Conservation (phyloP, 2,329 filamentous ascomycete species). For the Monosporascus sp. region DNA sequence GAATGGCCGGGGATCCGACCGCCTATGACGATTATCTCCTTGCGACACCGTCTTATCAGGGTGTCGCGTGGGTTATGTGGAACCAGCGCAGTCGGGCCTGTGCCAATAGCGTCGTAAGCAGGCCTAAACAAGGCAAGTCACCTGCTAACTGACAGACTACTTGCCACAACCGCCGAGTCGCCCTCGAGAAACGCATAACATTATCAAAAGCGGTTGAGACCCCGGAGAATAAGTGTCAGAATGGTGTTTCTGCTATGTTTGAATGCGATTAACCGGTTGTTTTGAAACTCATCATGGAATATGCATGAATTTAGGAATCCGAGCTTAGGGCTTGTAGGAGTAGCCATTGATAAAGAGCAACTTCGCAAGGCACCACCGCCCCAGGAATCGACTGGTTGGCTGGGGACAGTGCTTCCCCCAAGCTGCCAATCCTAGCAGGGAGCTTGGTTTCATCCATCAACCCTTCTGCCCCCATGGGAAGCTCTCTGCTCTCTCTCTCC, state of each 20-base stretch:
- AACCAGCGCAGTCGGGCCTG: background rate
- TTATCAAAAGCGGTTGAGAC: background rate
- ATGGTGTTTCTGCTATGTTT: no score
- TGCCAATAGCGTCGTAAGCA: background rate
- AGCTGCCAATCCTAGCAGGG: constrained; percentile 1
- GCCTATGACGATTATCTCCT: background rate
- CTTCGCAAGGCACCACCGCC: constrained; percentile 5
- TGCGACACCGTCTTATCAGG: background rate
- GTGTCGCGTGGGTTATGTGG: background rate
- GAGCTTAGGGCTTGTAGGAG: background rate
- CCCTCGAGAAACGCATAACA: background rate
- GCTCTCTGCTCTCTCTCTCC: background rate
- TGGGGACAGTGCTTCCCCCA: constrained; percentile 2
- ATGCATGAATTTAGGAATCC: background rate
- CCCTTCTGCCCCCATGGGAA: background rate
- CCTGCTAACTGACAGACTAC: background rate
- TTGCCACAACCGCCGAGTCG: no score
- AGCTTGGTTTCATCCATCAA: background rate
- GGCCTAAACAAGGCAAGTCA: constrained; percentile 1
- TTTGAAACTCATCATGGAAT: background rate
- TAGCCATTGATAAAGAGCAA: background rate
- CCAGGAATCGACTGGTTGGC: constrained; percentile 1
- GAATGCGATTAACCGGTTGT: background rate
- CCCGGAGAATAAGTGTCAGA: no score
- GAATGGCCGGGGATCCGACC: background rate